These are phyloP conservation scores for Trichocladium antarcticum DNA, from an alignment of 495 filamentous ascomycete genomes.

Conservation along the genomic window DNA sequence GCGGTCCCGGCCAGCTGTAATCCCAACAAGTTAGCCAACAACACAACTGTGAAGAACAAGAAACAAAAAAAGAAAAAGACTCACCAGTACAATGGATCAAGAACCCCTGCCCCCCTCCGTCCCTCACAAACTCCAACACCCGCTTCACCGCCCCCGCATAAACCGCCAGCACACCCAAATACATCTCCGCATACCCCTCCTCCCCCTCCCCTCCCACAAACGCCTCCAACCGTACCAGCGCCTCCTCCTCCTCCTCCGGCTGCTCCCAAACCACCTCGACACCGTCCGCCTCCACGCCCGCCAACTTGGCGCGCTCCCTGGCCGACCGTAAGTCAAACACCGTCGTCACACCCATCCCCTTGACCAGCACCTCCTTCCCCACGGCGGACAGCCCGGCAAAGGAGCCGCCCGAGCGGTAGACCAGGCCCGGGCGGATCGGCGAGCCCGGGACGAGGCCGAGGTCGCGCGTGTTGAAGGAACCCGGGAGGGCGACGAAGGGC, in stretches of 20 bases:
- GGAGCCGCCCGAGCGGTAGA: slow-evolving; percentile 45
- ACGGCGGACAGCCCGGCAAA: slow-evolving; percentile 20
- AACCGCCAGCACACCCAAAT: slow-evolving; percentile 31
- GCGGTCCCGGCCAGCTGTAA: slow-evolving; percentile 50
- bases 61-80: slow-evolving; percentile 10
- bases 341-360: slow-evolving; percentile 28
- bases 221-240: slow-evolving; percentile 20
- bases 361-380: slow-evolving; percentile 29
- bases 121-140: slow-evolving; percentile 30
- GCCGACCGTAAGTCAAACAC: slow-evolving; percentile 38
- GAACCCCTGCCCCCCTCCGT: slow-evolving; percentile 24
- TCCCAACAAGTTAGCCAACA: slow-evolving; percentile 2
- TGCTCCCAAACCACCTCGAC: slow-evolving; percentile 32
- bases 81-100: slow-evolving; percentile 45
- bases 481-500: slow-evolving; percentile 45
- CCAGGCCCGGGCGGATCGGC: slow-evolving; percentile 31
- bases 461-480: slow-evolving; percentile 41
- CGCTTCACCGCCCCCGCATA: slow-evolving; percentile 27
- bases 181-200: slow-evolving; percentile 31
- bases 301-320: slow-evolving; percentile 25
- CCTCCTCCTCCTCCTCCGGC: slow-evolving; percentile 23
- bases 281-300: slow-evolving; percentile 31
- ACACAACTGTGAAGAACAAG: background rate
- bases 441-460: slow-evolving; percentile 11
- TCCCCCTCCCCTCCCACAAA: slow-evolving; percentile 36